Conservation (phyloP, 768 basidiomycete genomes). For the Cyclocybe cylindracea region DNA sequence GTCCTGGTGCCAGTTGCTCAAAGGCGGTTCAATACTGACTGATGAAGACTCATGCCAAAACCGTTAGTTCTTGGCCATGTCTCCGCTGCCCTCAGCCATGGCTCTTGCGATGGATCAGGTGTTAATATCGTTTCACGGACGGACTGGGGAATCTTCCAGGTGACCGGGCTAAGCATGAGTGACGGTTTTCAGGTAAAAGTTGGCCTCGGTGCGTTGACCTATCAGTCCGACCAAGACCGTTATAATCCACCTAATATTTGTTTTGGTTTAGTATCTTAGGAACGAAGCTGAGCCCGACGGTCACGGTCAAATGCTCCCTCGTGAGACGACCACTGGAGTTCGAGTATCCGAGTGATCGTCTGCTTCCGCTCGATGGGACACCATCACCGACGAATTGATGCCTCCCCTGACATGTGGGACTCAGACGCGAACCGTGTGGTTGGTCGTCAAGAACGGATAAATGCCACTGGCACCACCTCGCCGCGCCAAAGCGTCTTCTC, state of each 20-base stretch:
- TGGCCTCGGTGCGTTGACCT: constrained; percentile 32
- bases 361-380: constrained; percentile 29
- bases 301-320: constrained; percentile 14
- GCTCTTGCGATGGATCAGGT: too few species aligned
- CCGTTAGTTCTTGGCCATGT: too few species aligned
- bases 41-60: too few species aligned
- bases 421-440: constrained; percentile 27
- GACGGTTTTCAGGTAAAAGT: constrained; percentile 30
- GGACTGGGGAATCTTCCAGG: constrained; percentile 29
- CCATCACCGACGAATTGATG: constrained; percentile 31
- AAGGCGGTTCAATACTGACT: too few species aligned
- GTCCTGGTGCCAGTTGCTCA: too few species aligned
- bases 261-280: constrained; percentile 15
- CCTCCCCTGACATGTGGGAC: constrained; percentile 30
- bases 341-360: constrained; percentile 28
- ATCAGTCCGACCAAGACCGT: constrained; percentile 18
- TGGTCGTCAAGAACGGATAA: constrained; percentile 37
- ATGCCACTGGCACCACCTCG: constrained; percentile 37
- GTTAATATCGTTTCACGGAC: constrained; percentile 26
- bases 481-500: constrained; percentile 36
- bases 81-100: too few species aligned
- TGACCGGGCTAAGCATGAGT: constrained; percentile 17
- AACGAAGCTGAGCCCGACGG: constrained; percentile 14
- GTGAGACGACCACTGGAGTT: constrained; percentile 17
- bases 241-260: constrained; percentile 16